Conservation (phyloP, 1,139 yeast genomes). For the Candida sp. region DNA sequence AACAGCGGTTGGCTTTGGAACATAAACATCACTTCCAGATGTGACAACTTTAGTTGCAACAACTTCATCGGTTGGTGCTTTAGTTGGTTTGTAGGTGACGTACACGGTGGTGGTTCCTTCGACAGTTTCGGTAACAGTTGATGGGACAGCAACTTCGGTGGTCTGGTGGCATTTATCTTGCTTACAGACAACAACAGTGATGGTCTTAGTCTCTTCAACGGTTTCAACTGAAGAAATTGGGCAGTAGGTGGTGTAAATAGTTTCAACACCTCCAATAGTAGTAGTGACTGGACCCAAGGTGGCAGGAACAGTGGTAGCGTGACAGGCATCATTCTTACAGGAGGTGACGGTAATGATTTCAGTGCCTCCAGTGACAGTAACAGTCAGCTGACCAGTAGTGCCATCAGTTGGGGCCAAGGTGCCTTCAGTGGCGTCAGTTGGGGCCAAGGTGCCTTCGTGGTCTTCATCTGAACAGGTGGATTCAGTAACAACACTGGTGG, state of each 20-base stretch:
- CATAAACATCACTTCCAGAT: background rate
- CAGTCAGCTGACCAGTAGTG: slow-evolving; percentile 1
- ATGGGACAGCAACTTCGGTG: slow-evolving; percentile 31
- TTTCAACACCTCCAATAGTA: slow-evolving; percentile 8
- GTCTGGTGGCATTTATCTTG: slow-evolving; percentile 33
- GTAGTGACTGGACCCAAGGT: slow-evolving; percentile 17
- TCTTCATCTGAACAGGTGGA: slow-evolving; percentile 11
- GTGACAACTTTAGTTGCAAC: slow-evolving; percentile 11
- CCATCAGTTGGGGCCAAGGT: background rate
- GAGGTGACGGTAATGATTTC: slow-evolving; percentile 45
- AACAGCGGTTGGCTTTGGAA: background rate
- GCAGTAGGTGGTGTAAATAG: slow-evolving; percentile 21
- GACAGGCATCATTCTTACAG: slow-evolving; percentile 43
- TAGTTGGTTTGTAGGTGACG: slow-evolving; percentile 1
- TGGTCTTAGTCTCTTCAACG: slow-evolving; percentile 18
- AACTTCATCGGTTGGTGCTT: background rate
- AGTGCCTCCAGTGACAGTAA: slow-evolving; percentile 10
- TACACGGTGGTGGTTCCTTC: background rate
- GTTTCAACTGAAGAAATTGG: slow-evolving; percentile 27
- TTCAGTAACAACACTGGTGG: background rate
- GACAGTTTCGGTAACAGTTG: slow-evolving; percentile 22
- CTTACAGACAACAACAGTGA: slow-evolving; percentile 53
- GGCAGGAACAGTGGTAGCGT: slow-evolving; percentile 24
- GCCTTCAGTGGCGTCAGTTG: background rate
- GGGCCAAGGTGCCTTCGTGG: slow-evolving; percentile 4